A percentile compares a stretch with the other conserved stretches of the same genome.
These are phyloP conservation scores for Yamadazyma epiphylla DNA, from an alignment of 1,139 yeast genomes.

Conservation along the genomic window DNA sequence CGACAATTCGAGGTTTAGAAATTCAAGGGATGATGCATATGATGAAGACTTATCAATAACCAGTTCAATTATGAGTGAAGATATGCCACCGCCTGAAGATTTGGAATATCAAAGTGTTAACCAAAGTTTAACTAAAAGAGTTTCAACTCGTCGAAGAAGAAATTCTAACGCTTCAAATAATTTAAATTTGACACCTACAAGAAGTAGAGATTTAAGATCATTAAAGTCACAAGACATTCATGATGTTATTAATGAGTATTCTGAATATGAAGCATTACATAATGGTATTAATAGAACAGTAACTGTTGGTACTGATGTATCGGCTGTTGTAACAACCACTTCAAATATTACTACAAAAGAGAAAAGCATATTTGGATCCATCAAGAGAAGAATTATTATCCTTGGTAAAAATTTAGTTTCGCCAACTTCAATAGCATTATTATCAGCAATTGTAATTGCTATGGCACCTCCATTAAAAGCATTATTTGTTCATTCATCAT, in stretches of 20 bases:
- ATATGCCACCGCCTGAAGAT: conserved; percentile 12
- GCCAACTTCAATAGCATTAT: conserved; percentile 66
- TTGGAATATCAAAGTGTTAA: conserved; percentile 1
- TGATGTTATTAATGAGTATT: conserved; percentile 61
- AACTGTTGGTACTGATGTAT: conserved; percentile 11
- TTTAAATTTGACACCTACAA: conserved; percentile 17
- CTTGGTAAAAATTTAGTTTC: conserved; percentile 56
- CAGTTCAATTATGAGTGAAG: conserved; percentile 10
- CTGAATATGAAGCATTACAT: conserved; percentile 41
- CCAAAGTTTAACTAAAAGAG: conserved; percentile 9
- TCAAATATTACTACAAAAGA: conserved; percentile 1
- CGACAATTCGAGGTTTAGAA: too few relatives aligned
- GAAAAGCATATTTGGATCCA: conserved; percentile 1
- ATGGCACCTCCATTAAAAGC: conserved; percentile 89
- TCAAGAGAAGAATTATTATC: conserved; percentile 10
- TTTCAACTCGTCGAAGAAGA: conserved; percentile 8
- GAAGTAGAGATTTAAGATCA: conserved; percentile 36
- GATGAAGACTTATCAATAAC: conserved; percentile 19
- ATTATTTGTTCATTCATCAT: conserved; percentile 50
- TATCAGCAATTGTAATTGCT: conserved; percentile 59
- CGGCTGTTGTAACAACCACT: conserved; percentile 2
- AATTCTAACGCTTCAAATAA: conserved; percentile 8
- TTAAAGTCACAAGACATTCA: conserved; percentile 49
- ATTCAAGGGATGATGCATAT: too few relatives aligned
- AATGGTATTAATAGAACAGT: conserved; percentile 7